Evolutionary conservation across 2,329 filamentous ascomycete genomes (phyloP), one percentile per base, ranked within the genome.

Genomic region (Lachnum nothofagi): DNA sequence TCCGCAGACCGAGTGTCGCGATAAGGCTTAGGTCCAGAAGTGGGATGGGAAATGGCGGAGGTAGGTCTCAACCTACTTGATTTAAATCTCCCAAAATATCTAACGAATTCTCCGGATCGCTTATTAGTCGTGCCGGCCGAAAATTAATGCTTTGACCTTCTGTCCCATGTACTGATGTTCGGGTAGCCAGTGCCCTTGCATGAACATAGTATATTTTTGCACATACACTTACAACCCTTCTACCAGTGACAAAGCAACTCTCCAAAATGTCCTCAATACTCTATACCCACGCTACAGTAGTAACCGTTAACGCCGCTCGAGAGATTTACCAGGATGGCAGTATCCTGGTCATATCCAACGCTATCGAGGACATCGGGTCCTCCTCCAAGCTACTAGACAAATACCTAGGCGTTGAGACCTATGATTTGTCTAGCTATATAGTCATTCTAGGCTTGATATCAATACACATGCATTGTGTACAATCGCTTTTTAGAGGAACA

Each of bases 401-500:
- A n/a, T 46, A 51, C 22, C 38, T 29, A 12, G 22, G 38, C 14
- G 43, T 17, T 16, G 17, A 45, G 24, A 16, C 29, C 3, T 4
- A 22, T 5, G 48, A 51, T 34, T 16, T 51, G 20, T 29, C n/a
- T 4, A 17, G 34, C 7, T 12, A 31, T 3, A 51, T 51, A n/a
- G 23, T 51, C 7, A 43, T 51, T 12, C 48, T 43, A 0, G 48
- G 48, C 5, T 24, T 51, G 1, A 34, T 51, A 4, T 29, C 19
- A 3, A 51, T 43, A 7, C 48, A 51, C 31, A 46, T 46, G 48
- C 48, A 51, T 33, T 45, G 22, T 10, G 35, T 16, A 5, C 35
- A 46, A 16, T 34, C 49, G 2, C 25, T 52, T 4, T 37, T 52
- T 17, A 29, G 49, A 23, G 49, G 40, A 4, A 23, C 46, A 5